These are phyloP conservation scores for Oryza longistaminata DNA, from an alignment of 176 grass and related monocot species.

Conservation along the genomic window DNA sequence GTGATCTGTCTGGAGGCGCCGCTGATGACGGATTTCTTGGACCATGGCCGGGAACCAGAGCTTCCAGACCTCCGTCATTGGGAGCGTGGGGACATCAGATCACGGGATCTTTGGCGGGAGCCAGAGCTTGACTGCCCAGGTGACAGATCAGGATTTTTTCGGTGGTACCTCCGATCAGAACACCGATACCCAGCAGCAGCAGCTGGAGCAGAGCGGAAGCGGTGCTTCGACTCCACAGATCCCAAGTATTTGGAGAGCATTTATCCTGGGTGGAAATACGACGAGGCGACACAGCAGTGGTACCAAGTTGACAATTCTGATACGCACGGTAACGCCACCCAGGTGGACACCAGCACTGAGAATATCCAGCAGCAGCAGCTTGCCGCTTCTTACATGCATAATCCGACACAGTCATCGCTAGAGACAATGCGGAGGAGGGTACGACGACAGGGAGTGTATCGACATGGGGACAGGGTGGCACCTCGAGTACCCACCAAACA, in stretches of 20 bases:
- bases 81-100: slow-evolving; percentile 28
- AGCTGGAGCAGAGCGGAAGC: neutral
- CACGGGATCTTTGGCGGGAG: slow-evolving; percentile 19
- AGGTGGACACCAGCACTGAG: slow-evolving; percentile 12
- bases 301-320: slow-evolving; percentile 63
- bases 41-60: slow-evolving; percentile 21
- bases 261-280: slow-evolving; percentile 88
- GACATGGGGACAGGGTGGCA: slow-evolving; percentile 36
- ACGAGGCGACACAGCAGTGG: slow-evolving; percentile 68
- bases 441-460: neutral
- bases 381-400: slow-evolving; percentile 52
- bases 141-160: slow-evolving; percentile 34
- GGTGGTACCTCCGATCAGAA: slow-evolving; percentile 15
- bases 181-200: neutral
- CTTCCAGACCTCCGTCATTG: slow-evolving; percentile 9
- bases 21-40: slow-evolving; percentile 17
- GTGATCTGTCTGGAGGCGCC: slow-evolving; percentile 36
- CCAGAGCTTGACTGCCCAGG: slow-evolving; percentile 7
- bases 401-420: slow-evolving; percentile 48
- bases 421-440: slow-evolving; percentile 70
- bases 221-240: slow-evolving; percentile 39
- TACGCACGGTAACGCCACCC: slow-evolving; percentile 34
- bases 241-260: slow-evolving; percentile 64
- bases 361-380: slow-evolving; percentile 27
- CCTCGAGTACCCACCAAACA: slow-evolving; percentile 71